These are phyloP conservation scores for Pyrenochaeta sp. DNA, from an alignment of 2,329 filamentous ascomycete species.

Conservation along the genomic window DNA sequence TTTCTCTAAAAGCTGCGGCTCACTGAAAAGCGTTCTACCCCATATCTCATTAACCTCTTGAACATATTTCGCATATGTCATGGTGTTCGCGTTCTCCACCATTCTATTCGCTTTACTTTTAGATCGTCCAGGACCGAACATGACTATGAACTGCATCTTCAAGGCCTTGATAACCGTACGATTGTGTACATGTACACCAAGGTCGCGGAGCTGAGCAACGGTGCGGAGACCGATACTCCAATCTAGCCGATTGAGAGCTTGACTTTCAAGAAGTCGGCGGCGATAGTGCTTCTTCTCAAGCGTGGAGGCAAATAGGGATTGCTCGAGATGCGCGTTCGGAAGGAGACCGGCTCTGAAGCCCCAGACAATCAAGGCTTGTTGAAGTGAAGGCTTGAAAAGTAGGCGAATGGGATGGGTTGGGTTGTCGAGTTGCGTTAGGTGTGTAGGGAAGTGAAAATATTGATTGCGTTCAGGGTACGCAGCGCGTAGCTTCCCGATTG, in stretches of 20 bases:
- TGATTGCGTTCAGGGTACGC: conserved; percentile 18
- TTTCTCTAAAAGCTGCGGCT: conserved; percentile 26
- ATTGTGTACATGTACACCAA: conserved; percentile 34
- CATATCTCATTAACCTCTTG: conserved; percentile 39
- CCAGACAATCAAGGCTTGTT: conserved; percentile 46
- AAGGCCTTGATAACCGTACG: conserved; percentile 39
- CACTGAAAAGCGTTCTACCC: conserved; percentile 34
- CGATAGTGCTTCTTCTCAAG: conserved; percentile 39
- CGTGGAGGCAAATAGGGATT: conserved; percentile 25
- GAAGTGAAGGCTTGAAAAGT: conserved; percentile 34
- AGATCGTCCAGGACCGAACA: conserved; percentile 39
- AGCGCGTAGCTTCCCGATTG: conserved; percentile 25
- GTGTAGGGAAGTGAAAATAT: conserved; percentile 28
- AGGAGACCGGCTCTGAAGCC: conserved; percentile 43
- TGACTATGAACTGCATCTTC: conserved; percentile 36
- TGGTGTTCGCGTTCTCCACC: conserved; percentile 32
- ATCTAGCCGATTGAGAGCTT: conserved; percentile 24
- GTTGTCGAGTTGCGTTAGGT: conserved; percentile 12
- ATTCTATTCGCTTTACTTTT: conserved; percentile 32
- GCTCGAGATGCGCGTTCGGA: conserved; percentile 32
- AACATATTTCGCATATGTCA: conserved; percentile 33
- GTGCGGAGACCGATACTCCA: conserved; percentile 43
- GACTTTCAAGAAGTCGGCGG: conserved; percentile 21
- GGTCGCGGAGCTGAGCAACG: conserved; percentile 39
- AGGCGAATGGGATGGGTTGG: conserved; percentile 35